Base-by-base conservation (phyloP, 257 asterid genomes). In the Rhazya stricta region DNA sequence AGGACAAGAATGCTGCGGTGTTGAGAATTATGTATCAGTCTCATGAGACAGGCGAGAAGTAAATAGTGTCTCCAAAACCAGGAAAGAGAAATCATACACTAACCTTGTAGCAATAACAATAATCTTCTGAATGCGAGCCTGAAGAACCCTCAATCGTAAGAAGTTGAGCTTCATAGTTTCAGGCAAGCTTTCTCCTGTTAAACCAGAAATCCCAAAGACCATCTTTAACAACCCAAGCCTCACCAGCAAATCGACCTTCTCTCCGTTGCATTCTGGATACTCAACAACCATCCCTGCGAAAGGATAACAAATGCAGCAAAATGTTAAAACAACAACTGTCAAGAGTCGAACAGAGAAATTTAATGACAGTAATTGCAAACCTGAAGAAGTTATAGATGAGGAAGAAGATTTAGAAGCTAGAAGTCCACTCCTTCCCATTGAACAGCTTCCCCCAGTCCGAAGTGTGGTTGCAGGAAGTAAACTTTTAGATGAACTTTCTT, bases 121-220 rank as follows among this genome's bases (percentile, higher is more conserved):
- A 69, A 91, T 89, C 87, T 92, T 95, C 88, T 95, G 99, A 76
- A 91, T 77, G 81, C 81, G 89, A 39, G 98, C 90, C 74, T 95
- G 99, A 74, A 90, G 84, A 11, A 79, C 77, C 86, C 98, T 87
- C 74, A 92, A 78, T 79, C 97, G 80, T 32, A 76, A 79, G 74
- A 92, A 83, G 78, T 95, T 91, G n/a, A 95, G 96, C 80, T 77
- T 86, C 92, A 92, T 82, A 68, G 99, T 95, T 82, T 95, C 99
- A 0, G 99, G 99, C 74, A 92, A 86, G 79, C 78, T 84, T 42
- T 81, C 92, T 86, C 88, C 91, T 10, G 88, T 84, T 79, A 95
- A 73, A 76, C 99, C 99, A 62, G 89, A 69, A 58, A 90, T 84
- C 80, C 81, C 86, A 80, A 78, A 82, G 19, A 88, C 98, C 87